A percentile compares a stretch with the other conserved stretches of the same genome.
Conservation (phyloP, 2,329 filamentous ascomycete genomes). For the Geoglossum cookeanum region DNA sequence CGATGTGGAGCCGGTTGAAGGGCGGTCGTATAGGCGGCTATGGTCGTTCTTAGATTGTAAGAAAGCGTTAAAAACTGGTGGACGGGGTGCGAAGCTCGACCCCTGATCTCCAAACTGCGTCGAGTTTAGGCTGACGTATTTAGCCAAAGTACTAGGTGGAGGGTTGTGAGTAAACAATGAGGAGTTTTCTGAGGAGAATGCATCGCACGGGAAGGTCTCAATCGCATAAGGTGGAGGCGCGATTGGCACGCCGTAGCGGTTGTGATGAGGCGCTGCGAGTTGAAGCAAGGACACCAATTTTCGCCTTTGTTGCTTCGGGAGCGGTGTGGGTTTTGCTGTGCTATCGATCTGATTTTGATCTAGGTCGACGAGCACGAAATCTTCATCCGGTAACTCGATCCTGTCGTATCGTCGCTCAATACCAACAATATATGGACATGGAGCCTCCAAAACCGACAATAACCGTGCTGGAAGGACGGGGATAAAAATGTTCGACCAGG, state of each 20-base stretch:
- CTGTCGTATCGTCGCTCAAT: slow-evolving; percentile 83
- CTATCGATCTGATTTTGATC: slow-evolving; percentile 83
- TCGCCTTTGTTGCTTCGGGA: slow-evolving; percentile 75
- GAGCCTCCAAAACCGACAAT: slow-evolving; percentile 78
- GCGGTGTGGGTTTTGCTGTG: slow-evolving; percentile 52
- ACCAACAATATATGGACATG: slow-evolving; percentile 92
- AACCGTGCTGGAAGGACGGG: slow-evolving; percentile 75
- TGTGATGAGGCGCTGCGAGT: slow-evolving; percentile 73
- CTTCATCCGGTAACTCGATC: slow-evolving; percentile 75
- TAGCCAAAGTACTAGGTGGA: slow-evolving; percentile 53
- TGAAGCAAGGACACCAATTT: slow-evolving; percentile 82
- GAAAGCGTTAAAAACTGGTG: slow-evolving; percentile 82
- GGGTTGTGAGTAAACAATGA: slow-evolving; percentile 59
- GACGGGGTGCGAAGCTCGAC: slow-evolving; percentile 29
- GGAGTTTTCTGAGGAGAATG: slow-evolving; percentile 73
- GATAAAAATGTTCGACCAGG: slow-evolving; percentile 89
- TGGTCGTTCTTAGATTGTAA: slow-evolving; percentile 52
- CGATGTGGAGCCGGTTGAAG: slow-evolving; percentile 47
- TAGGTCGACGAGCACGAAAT: slow-evolving; percentile 86
- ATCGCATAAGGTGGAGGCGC: slow-evolving; percentile 85
- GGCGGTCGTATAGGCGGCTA: slow-evolving; percentile 45
- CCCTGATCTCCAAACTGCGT: slow-evolving; percentile 60
- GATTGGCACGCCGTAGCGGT: slow-evolving; percentile 66
- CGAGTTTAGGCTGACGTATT: slow-evolving; percentile 78
- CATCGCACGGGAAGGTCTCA: slow-evolving; percentile 79